phyloP scores from a whole-genome alignment of 495 filamentous ascomycete genomes.

The Podospora fimiseda region DNA sequence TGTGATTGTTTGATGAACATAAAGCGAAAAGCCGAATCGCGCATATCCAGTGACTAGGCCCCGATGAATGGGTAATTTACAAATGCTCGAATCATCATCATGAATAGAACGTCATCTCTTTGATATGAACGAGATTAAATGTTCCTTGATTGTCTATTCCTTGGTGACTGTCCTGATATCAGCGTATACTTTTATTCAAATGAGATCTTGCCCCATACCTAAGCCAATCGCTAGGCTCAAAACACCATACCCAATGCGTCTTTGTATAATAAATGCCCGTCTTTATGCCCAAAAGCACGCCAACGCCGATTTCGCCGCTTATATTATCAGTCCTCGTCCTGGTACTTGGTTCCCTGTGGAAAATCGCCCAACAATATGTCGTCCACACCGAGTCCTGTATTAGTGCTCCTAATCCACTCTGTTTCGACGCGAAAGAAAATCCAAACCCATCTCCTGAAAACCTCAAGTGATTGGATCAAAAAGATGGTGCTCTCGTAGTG shows the following conservation, averaged over 20 bases:
- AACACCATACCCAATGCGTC: conserved; percentile 9
- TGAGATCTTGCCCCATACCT: neutral
- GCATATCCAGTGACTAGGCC: too few relatives aligned
- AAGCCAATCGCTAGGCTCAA: neutral
- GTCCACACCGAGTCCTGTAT: conserved; percentile 31
- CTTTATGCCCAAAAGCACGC: neutral
- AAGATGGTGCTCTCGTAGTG: conserved; percentile 83
- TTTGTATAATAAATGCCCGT: neutral
- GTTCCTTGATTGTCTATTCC: too few relatives aligned
- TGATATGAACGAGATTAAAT: too few relatives aligned
- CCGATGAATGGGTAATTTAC: too few relatives aligned
- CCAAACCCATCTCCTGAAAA: conserved; percentile 90
- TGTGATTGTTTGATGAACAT: too few relatives aligned
- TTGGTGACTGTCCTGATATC: too few relatives aligned
- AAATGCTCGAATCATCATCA: too few relatives aligned
- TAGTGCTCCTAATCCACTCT: conserved; percentile 62
- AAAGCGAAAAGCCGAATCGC: too few relatives aligned
- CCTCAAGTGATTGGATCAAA: conserved; percentile 77
- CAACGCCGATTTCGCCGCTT: neutral
- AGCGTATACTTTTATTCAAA: too few relatives aligned
- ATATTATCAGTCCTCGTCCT: conserved; percentile 33
- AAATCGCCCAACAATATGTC: conserved; percentile 43
- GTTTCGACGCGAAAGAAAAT: conserved; percentile 92
- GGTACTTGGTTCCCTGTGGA: conserved; percentile 29
- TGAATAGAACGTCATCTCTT: too few relatives aligned